Evolutionary conservation across 306 rosid species (phyloP).

Genomic region (Alnus rubra): DNA sequence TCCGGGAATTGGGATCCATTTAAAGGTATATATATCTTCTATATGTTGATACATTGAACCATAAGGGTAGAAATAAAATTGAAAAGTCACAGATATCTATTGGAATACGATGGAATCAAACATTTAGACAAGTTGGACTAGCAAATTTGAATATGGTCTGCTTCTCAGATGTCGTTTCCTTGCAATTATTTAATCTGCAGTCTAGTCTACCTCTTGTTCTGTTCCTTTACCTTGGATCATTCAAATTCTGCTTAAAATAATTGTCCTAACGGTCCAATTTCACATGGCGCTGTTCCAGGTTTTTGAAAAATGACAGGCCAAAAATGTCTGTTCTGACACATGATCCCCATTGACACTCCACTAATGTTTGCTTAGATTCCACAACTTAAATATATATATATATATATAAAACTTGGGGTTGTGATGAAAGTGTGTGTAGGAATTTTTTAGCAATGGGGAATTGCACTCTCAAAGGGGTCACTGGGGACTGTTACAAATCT

Average conservation of each 20-base stretch:
- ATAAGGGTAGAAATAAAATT: not conserved
- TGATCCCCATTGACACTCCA: conserved; percentile 15
- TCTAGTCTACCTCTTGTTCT: conserved; percentile 22
- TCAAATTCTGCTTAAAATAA: conserved; percentile 21
- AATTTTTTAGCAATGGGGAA: conserved; percentile 56
- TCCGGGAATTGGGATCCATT: too few relatives aligned
- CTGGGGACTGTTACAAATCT: conserved; percentile 50
- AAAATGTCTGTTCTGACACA: conserved; percentile 28
- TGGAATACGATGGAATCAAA: conserved; percentile 8
- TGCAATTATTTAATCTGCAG: conserved; percentile 18
- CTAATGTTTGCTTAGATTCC: conserved; percentile 22
- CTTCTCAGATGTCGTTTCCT: conserved; percentile 35
- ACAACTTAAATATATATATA: conserved; percentile 26
- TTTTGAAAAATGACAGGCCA: conserved; percentile 11
- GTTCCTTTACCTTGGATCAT: conserved; percentile 48
- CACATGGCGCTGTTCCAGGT: conserved; percentile 54
- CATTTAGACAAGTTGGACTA: conserved; percentile 7
- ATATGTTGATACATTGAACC: conserved; percentile 14
- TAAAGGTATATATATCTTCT: too few relatives aligned
- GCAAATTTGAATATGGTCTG: conserved; percentile 32
- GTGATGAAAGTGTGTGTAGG: not conserved
- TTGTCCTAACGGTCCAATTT: conserved; percentile 63
- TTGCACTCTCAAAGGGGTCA: conserved; percentile 54
- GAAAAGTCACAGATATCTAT: conserved; percentile 2
- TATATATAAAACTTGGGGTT: conserved; percentile 12